Evolutionary conservation across 495 filamentous ascomycete genomes (phyloP), one percentile per base, ranked within the genome.

Genomic region (Daldinia childiae): DNA sequence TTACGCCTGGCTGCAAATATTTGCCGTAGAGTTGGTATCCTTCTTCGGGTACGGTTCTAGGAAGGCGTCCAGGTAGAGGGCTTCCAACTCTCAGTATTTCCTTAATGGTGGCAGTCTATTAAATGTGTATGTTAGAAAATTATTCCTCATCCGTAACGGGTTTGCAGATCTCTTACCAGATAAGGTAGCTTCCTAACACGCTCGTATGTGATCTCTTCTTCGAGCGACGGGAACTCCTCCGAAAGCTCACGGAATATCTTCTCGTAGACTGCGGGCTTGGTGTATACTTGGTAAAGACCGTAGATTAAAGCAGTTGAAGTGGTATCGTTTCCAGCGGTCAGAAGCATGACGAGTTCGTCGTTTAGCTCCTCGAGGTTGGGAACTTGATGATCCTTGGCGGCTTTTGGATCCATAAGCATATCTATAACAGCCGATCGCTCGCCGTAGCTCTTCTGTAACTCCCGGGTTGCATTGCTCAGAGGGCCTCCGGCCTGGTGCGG

Each of bases 331-430:
- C 55, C 55, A 3, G 55, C 55, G 6, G 32, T 58, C 32, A 58
- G 30, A 19, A 58, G 55, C 55, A 58, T 58, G 17, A 58, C 55
- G 3, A 58, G 55, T 58, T 58, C 55, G 30, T 58, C 55, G n/a
- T 58, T 58, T 5, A 58, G n/a, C 30, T 58, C 55, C 3, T 58
- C 55, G 3, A 58, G 27, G 19, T 17, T 58, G 4, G 55, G 55
- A 3, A 38, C 55, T 54, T 54, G 24, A 3, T 58, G 55, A 11
- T 38, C 55, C 30, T 58, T 58, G 19, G 32, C 55, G 17, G 55
- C 30, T n/a, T 58, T 58, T 39, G 55, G 55, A 6, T 58, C 55
- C 55, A 58, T 58, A 14, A 58, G 55, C 32, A 34, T 58, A 21
- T 58, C 55, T 34, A 58, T 58, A 19, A 58, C 55, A 1, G 51